Base-by-base conservation (phyloP, 73 alveolate species). In the Effrenium voratum region DNA sequence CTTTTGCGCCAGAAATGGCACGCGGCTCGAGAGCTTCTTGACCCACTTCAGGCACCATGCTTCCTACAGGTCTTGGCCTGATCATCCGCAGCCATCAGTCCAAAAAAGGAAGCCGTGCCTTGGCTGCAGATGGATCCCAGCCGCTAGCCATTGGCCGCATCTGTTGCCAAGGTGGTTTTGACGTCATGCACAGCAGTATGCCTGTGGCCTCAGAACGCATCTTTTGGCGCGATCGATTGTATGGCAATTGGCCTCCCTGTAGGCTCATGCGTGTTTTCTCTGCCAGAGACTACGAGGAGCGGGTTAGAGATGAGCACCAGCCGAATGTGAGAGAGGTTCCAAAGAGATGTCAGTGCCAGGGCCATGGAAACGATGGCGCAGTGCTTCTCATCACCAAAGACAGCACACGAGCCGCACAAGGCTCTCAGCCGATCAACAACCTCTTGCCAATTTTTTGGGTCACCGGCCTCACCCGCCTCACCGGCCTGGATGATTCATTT, bases 151-250 rank as follows among this genome's bases (percentile, higher is more conserved):
- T n/a, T n/a, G n/a, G n/a, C n/a, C n/a, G n/a, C n/a, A n/a, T n/a
- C 63, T 19, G 19, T 46, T 15, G 26, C 52, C 49, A 40, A 87
- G 95, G 95, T 36, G 98, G 98, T 43, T 91, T 91, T 57, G 98
- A 91, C 41, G 98, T 91, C 46, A 91, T 91, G 98, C 98, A 91
- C 85, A 87, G 95, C 84, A 87, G 68, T 41, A 87, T 87, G 95
- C 45, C 30, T 1, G 59, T n/a, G n/a, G n/a, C n/a, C n/a, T n/a
- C n/a, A n/a, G n/a, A n/a, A 22, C 34, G 8, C 75, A 22, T 24
- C 16, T 36, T 24, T 5, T 19, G 30, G 15, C 40, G 75, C 75
- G 36, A 5, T 60, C 40, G 5, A 10, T 4, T 4, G 30, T 8
- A 36, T 4, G 34, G 40, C 34, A 36, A 60, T 32, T 19, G 40